Base-by-base conservation (phyloP, 176 grass and related monocot genomes). In the Themeda triandra region DNA sequence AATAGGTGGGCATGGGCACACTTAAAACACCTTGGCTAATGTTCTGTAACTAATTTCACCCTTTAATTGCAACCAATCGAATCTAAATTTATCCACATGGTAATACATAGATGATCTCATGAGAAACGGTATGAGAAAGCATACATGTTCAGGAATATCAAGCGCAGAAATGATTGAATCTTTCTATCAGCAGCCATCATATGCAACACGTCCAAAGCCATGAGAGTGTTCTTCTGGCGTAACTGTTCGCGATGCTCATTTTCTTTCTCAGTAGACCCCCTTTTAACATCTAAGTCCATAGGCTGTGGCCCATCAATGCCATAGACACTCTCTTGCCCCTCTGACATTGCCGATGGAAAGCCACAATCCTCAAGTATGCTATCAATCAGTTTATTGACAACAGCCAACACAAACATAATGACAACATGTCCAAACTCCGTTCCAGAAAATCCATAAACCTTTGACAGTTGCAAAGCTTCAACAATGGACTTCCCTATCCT, bases 81-180 rank as follows among this genome's bases (percentile, higher is more conserved):
- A 68, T 9, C 32, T 53, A 66, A 75, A 53, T 3, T 30, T 66
- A 56, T 23, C 44, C 8, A 66, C 32, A 80, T 2, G 27, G 14
- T 39, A 80, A 66, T 44, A 12, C 14, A 68, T 15, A 33, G 14
- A 67, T 30, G 17, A 29, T 23, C 31, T 42, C 19, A 10, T 37
- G 39, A 60, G 51, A 35, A 90, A 44, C 2, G 48, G 69, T 39
- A 53, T 36, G 82, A 79, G 60, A 39, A 66, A 78, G 84, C 48
- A 24, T 93, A 98, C 96, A 99, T 99, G 90, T 96, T 99, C 32
- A 94, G 82, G 75, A 86, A 71, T 82, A 93, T 78, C 27, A 99
- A 81, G 14, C 91, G 91, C 51, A 99, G 79, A 83, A 90, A 95
- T 84, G 89, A 24, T 79, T 94, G 86, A 37, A 91, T 87, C 89